Evolutionary conservation across 225 moss, liverwort and hornwort genomes (phyloP).

Genomic region (Asterella californica): DNA sequence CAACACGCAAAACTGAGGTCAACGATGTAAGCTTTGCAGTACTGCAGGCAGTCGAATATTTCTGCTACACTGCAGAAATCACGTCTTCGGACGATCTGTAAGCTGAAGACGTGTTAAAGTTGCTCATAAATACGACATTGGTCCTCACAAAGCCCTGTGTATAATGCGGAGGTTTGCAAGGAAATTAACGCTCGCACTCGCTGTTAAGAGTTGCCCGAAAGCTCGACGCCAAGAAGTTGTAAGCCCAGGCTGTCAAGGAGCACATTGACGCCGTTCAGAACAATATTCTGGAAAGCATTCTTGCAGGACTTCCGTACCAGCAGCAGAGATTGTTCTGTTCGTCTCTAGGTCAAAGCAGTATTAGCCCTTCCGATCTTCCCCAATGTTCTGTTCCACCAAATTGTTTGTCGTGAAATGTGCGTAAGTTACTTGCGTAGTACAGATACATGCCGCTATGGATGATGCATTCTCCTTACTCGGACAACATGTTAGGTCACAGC

Average conservation of each 20-base stretch:
- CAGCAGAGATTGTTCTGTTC: background rate
- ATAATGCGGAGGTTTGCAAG: background rate
- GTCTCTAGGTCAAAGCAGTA: background rate
- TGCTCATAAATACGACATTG: conserved; percentile 1
- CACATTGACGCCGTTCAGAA: conserved; percentile 7
- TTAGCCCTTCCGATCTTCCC: too few relatives aligned
- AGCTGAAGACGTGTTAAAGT: conserved; percentile 15
- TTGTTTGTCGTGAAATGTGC: background rate
- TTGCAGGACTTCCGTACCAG: background rate
- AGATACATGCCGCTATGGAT: background rate
- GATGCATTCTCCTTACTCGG: background rate
- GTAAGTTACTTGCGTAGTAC: background rate
- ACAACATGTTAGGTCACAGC: background rate
- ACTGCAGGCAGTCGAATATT: background rate
- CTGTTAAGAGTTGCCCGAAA: too few relatives aligned
- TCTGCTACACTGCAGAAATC: conserved; percentile 15
- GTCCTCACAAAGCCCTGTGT: background rate
- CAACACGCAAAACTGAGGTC: background rate
- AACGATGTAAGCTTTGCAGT: background rate
- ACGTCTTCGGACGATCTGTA: background rate
- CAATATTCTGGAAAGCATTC: background rate
- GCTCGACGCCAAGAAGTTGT: background rate
- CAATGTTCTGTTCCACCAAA: background rate
- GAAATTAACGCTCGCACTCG: background rate
- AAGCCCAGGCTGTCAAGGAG: conserved; percentile 8